Percentiles rank a stretch among this genome's conserved stretches.
Conservation (phyloP, 2,329 filamentous ascomycete species). For the Cephalotrichum gorgonifer region DNA sequence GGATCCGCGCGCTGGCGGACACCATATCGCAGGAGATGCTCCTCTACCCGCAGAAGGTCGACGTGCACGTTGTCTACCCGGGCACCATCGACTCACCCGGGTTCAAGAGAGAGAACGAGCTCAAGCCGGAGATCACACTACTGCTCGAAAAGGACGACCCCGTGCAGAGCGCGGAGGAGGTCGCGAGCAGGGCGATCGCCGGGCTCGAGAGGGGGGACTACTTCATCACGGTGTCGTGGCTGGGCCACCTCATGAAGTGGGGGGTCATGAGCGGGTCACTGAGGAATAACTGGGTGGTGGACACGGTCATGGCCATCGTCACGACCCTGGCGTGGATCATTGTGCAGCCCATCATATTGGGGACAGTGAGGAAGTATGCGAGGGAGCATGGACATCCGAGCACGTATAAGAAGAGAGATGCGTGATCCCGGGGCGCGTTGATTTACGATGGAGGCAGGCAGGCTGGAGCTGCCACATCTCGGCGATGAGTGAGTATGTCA, state of each 20-base stretch:
- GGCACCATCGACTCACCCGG: conserved; percentile 74
- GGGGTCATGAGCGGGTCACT: conserved; percentile 41
- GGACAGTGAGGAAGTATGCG: conserved; percentile 44
- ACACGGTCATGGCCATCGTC: conserved; percentile 46
- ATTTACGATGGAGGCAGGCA: no score
- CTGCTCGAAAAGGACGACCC: conserved; percentile 76
- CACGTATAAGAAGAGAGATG: conserved; percentile 27
- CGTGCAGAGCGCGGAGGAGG: conserved; percentile 65
- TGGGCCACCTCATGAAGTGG: conserved; percentile 64
- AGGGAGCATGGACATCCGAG: conserved; percentile 49
- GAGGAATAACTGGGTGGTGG: conserved; percentile 49
- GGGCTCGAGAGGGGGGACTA: conserved; percentile 75
- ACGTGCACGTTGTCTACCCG: conserved; percentile 73
- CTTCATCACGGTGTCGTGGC: conserved; percentile 62
- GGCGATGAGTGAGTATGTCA: not conserved
- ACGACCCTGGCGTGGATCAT: conserved; percentile 47
- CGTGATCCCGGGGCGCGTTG: no score
- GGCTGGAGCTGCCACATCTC: not conserved
- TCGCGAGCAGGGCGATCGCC: conserved; percentile 58
- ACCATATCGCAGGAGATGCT: conserved; percentile 73
- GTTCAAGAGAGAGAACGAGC: conserved; percentile 61
- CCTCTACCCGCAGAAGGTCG: conserved; percentile 75
- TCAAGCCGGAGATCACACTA: conserved; percentile 72
- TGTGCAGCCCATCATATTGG: conserved; percentile 42
- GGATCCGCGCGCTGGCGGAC: conserved; percentile 74